phyloP scores from a whole-genome alignment of 495 filamentous ascomycete genomes.

The Hypoxylon fragiforme region DNA sequence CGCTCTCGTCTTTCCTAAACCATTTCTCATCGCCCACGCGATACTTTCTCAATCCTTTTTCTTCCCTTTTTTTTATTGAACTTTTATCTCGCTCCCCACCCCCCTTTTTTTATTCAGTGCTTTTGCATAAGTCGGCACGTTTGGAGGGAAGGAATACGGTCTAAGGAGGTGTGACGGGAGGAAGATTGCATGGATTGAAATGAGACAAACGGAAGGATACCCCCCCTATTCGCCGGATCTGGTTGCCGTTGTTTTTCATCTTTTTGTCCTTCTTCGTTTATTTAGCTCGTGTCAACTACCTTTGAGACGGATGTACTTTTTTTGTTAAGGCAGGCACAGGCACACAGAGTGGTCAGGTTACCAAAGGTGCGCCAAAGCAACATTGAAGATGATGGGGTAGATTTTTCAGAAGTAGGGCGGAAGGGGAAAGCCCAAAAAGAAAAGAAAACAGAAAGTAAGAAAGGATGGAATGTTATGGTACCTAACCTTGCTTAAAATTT shows the following conservation, averaged over 20 bases:
- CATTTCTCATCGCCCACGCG: slow-evolving; percentile 40
- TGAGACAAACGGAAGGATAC: slow-evolving; percentile 42
- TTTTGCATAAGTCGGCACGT: slow-evolving; percentile 35
- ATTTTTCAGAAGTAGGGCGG: slow-evolving; percentile 23
- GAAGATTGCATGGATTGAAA: slow-evolving; percentile 44
- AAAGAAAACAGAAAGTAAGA: slow-evolving; percentile 29
- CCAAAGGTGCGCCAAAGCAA: slow-evolving; percentile 28
- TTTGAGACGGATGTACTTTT: slow-evolving; percentile 31
- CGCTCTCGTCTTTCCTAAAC: slow-evolving; percentile 42
- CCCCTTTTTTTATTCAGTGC: slow-evolving; percentile 31
- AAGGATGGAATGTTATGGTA: slow-evolving; percentile 12
- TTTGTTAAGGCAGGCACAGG: slow-evolving; percentile 10
- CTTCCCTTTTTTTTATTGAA: slow-evolving; percentile 9
- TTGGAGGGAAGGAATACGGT: slow-evolving; percentile 27
- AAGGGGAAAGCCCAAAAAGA: slow-evolving; percentile 10
- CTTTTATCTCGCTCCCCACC: too few relatives aligned
- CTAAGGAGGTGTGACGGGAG: slow-evolving; percentile 31
- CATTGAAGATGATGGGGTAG: slow-evolving; percentile 28
- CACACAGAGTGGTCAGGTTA: slow-evolving; percentile 36
- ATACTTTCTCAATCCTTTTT: slow-evolving; percentile 26
- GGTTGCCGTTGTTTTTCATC: slow-evolving; percentile 21
- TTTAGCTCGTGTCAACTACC: slow-evolving; percentile 38
- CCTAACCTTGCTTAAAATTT: slow-evolving; percentile 34
- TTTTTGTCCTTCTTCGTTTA: slow-evolving; percentile 10
- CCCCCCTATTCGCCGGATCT: slow-evolving; percentile 38